Base-by-base conservation (phyloP, 2,329 filamentous ascomycete genomes). In the Chrysoporthe austroafricana region DNA sequence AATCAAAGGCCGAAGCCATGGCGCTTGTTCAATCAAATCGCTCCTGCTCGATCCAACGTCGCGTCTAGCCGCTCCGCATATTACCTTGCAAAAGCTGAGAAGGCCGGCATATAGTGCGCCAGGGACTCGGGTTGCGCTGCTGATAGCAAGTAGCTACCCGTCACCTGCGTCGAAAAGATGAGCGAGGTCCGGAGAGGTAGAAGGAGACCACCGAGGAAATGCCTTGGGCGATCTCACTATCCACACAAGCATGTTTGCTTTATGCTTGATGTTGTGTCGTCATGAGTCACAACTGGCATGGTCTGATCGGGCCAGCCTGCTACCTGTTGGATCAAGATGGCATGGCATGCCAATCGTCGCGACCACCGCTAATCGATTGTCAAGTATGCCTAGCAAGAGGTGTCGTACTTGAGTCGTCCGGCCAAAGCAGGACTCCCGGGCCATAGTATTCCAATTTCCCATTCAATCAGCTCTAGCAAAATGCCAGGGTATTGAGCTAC, bases 221-320 rank as follows among this genome's bases (percentile, higher is more conserved):
- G 32, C 54, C 18, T 9, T 57, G 5, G 34, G 54, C 34, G 34
- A 57, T 18, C 32, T 14, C 14, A 32, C 39, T 46, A 32, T 26
- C 16, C 60, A 54, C 61, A 61, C 44, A 57, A 36, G 21, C 48
- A 50, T 58, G 46, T n/a, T 57, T 67, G 57, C 64, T n/a, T 42
- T 63, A 43, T 62, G 58, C 62, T 42, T 60, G 34, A 60, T 36
- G 21, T 26, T 39, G 50, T 62, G 44, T 32, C 34, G 44, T 32
- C 50, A 50, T 64, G 16, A 43, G 48, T 63, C 48, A 42, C 32
- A 36, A 66, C 46, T 48, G 43, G 46, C 36, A 50, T 50, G 14
- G 11, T 64, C 58, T n/a, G 64, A 66, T 73, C 74, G 76, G 75
- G 73, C 73, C 75, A 74, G 72, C 71, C 74, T 74, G 75, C 69